A percentile compares a stretch with the other conserved stretches of the same genome.
These are phyloP conservation scores for Coprinopsis marcescibilis DNA, from an alignment of 768 basidiomycete species.

Conservation along the genomic window DNA sequence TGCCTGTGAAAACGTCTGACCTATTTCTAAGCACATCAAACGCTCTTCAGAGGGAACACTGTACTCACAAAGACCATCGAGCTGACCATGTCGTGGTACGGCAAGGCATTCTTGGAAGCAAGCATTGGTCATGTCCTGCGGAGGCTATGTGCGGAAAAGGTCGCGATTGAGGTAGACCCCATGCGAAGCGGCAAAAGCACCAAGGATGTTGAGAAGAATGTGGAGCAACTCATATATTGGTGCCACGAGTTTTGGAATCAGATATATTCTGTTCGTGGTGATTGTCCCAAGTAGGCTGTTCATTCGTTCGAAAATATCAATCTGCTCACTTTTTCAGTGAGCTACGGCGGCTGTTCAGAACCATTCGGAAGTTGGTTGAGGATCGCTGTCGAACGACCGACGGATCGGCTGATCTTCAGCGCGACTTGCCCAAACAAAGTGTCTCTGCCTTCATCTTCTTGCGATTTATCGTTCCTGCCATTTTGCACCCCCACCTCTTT, in stretches of 20 bases:
- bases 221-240: conserved; percentile 70
- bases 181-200: conserved; percentile 53
- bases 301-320: neutral
- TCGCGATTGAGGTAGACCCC: conserved; percentile 81
- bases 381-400: conserved; percentile 46
- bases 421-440: conserved; percentile 68
- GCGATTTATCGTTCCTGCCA: conserved; percentile 84
- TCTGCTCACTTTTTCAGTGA: conserved; percentile 43
- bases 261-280: conserved; percentile 65
- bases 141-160: conserved; percentile 62
- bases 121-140: conserved; percentile 71
- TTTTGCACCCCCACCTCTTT: conserved; percentile 83
- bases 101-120: conserved; percentile 72
- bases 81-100: conserved; percentile 75
- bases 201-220: conserved; percentile 61
- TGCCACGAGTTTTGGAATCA: conserved; percentile 75
- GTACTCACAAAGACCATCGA: conserved; percentile 73
- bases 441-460: conserved; percentile 89
- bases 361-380: conserved; percentile 70
- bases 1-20: conserved; percentile 5
- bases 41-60: conserved; percentile 67
- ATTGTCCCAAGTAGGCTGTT: conserved; percentile 65
- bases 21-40: conserved; percentile 57
- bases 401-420: conserved; percentile 35
- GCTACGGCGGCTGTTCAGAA: conserved; percentile 62